A percentile compares a stretch with the other conserved stretches of the same genome.
These are phyloP conservation scores for Osmanthus fragrans DNA, from an alignment of 257 asterid genomes.

Conservation along the genomic window DNA sequence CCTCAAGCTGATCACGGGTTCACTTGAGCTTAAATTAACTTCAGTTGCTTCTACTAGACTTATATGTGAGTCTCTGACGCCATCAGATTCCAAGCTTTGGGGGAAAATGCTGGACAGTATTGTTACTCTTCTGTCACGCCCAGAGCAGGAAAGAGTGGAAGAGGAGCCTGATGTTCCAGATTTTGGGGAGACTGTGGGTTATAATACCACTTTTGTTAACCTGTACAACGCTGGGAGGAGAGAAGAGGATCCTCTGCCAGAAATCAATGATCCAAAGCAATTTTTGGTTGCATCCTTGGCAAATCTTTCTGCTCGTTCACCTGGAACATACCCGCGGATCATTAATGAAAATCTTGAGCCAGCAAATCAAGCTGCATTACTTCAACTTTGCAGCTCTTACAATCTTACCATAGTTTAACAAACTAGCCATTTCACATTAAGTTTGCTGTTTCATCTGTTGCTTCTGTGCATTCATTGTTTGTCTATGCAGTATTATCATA, in stretches of 20 bases:
- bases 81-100: conserved; percentile 65
- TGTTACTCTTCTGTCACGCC: conserved; percentile 78
- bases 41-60: conserved; percentile 83
- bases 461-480: conserved; percentile 7
- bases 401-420: conserved; percentile 60
- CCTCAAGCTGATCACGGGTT: conserved; percentile 73
- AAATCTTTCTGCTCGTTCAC: conserved; percentile 61
- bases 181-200: conserved; percentile 77
- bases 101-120: conserved; percentile 89
- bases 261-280: conserved; percentile 81
- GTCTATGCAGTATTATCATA: neutral
- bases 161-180: conserved; percentile 88
- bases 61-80: conserved; percentile 63
- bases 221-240: conserved; percentile 83
- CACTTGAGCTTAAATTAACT: conserved; percentile 74
- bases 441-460: conserved; percentile 20
- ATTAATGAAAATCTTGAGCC: conserved; percentile 65
- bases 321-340: conserved; percentile 62
- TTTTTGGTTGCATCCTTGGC: conserved; percentile 71
- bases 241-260: conserved; percentile 84
- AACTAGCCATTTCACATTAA: conserved; percentile 33
- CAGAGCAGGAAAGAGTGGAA: conserved; percentile 77
- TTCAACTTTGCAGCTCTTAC: conserved; percentile 69
- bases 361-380: conserved; percentile 75
- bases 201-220: conserved; percentile 68